Evolutionary conservation across 441 rosid genomes (phyloP).

Genomic region (Pelargonium australe): DNA sequence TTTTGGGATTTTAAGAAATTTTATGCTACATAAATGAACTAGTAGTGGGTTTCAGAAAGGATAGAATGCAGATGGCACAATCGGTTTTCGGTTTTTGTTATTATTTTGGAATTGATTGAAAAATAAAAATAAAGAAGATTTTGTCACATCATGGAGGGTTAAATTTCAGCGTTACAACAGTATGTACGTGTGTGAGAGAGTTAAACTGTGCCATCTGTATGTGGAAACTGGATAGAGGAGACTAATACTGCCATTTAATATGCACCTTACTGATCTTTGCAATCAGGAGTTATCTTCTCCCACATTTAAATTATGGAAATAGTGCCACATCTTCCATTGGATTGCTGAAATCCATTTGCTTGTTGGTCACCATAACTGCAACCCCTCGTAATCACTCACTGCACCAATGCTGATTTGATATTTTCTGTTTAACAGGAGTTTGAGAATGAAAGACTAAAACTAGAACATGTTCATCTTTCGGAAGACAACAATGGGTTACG

Average conservation of each 20-base stretch:
- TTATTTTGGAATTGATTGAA: neutral
- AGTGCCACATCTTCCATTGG: neutral
- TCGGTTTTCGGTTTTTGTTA: neutral
- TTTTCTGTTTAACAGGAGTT: slow-evolving; percentile 44
- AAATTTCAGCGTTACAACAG: neutral
- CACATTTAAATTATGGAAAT: neutral
- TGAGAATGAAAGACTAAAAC: slow-evolving; percentile 75
- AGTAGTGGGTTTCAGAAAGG: neutral
- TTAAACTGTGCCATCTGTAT: too few species aligned
- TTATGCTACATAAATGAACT: neutral
- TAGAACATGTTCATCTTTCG: slow-evolving; percentile 63
- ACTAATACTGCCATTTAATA: neutral
- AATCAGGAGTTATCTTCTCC: neutral
- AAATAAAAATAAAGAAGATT: neutral
- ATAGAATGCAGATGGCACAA: neutral
- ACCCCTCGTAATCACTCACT: neutral
- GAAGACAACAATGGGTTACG: slow-evolving; percentile 82
- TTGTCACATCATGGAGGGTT: neutral
- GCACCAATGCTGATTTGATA: neutral
- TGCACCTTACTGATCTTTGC: neutral
- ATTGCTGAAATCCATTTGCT: neutral
- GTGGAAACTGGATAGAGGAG: neutral
- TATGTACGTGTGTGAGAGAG: neutral
- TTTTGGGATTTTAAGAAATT: neutral
- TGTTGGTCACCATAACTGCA: neutral